phyloP scores from a whole-genome alignment of 257 asterid species.

The Misopates orontium region DNA sequence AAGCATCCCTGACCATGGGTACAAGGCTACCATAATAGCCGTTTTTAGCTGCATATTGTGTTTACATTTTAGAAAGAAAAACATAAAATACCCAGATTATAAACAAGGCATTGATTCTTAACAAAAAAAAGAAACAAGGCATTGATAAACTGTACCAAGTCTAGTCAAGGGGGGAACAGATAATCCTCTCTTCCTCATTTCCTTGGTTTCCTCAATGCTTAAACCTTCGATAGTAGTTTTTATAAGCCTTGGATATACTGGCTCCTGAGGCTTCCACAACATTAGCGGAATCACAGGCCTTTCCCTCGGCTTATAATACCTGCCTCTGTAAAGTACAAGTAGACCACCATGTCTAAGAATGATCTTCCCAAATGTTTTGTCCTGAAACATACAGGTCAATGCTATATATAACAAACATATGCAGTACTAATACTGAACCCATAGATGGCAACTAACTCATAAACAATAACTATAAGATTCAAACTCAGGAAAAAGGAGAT shows the following conservation, averaged over 20 bases:
- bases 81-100: background rate
- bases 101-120: conserved; percentile 4
- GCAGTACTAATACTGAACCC: background rate
- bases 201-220: conserved; percentile 82
- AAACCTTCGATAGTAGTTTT: conserved; percentile 85
- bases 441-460: too few species aligned
- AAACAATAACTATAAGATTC: too few species aligned
- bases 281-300: conserved; percentile 75
- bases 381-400: conserved; percentile 46
- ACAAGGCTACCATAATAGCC: conserved; percentile 92
- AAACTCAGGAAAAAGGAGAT: too few species aligned
- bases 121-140: too few species aligned
- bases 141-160: conserved; percentile 56
- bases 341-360: conserved; percentile 76
- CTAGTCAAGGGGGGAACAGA: conserved; percentile 67
- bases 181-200: conserved; percentile 77
- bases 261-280: conserved; percentile 98
- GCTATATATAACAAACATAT: conserved; percentile 5
- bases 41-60: conserved; percentile 74
- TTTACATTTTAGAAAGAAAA: conserved; percentile 8
- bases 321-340: conserved; percentile 72
- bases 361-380: conserved; percentile 80
- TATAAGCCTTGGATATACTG: conserved; percentile 85
- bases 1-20: conserved; percentile 92
- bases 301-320: conserved; percentile 60